These are phyloP conservation scores for Microbotryum silenes-acaulis DNA, from an alignment of 1,284 basidiomycete genomes.

Conservation along the genomic window DNA sequence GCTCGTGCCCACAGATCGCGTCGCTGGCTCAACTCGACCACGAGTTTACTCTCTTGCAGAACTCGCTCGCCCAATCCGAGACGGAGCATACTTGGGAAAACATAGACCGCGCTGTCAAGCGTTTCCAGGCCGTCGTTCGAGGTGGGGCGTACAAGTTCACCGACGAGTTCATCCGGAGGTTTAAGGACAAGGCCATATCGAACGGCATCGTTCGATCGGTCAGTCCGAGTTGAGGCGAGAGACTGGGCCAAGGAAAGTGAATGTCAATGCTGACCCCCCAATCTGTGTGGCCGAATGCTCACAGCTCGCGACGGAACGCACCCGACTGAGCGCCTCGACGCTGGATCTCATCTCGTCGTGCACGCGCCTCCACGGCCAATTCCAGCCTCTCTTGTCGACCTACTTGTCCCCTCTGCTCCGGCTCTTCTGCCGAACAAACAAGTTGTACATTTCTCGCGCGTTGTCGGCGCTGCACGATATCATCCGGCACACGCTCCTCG, in stretches of 20 bases:
- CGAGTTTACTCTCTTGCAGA: slow-evolving; percentile 46
- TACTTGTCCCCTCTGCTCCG: slow-evolving; percentile 62
- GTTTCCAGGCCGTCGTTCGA: slow-evolving; percentile 53
- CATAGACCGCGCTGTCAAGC: slow-evolving; percentile 53
- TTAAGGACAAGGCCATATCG: slow-evolving; percentile 50
- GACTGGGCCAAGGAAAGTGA: not conserved
- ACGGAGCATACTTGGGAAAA: slow-evolving; percentile 76
- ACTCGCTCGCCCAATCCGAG: slow-evolving; percentile 53
- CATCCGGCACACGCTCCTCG: slow-evolving; percentile 62
- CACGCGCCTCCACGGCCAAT: slow-evolving; percentile 53
- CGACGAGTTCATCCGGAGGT: slow-evolving; percentile 49
- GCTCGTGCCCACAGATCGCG: slow-evolving; percentile 12
- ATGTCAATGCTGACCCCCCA: too few relatives aligned
- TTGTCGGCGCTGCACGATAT: slow-evolving; percentile 54
- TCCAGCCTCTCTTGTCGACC: slow-evolving; percentile 59
- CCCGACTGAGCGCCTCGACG: slow-evolving; percentile 62
- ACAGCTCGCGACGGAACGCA: slow-evolving; percentile 59
- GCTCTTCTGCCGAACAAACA: slow-evolving; percentile 69
- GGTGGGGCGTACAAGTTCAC: slow-evolving; percentile 51
- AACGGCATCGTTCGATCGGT: slow-evolving; percentile 56
- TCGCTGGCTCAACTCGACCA: slow-evolving; percentile 37
- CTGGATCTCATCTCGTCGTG: slow-evolving; percentile 59
- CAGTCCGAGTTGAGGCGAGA: slow-evolving; percentile 17
- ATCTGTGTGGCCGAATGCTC: not conserved
- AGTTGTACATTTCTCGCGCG: slow-evolving; percentile 63